phyloP scores from a whole-genome alignment of 2,329 filamentous ascomycete species.

The Beauveria bassiana region DNA sequence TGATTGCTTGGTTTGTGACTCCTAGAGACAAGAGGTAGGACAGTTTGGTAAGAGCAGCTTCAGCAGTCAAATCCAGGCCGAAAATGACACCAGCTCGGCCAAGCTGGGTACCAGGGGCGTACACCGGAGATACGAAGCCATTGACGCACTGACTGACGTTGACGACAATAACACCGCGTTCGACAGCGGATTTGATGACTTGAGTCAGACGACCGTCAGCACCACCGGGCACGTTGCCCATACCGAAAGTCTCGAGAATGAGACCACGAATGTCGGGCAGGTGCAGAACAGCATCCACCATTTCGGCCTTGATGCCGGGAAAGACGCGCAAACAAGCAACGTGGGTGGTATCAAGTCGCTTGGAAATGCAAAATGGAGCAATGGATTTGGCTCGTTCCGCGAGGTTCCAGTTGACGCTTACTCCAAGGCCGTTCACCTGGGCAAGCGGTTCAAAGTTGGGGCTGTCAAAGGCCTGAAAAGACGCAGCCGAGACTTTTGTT shows the following conservation, averaged over 20 bases:
- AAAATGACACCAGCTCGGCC: slow-evolving; percentile 81
- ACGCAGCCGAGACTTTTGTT: slow-evolving; percentile 79
- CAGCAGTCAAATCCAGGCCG: slow-evolving; percentile 80
- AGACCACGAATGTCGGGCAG: slow-evolving; percentile 72
- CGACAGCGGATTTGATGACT: slow-evolving; percentile 68
- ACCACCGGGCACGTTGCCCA: slow-evolving; percentile 82
- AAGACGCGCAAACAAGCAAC: slow-evolving; percentile 87
- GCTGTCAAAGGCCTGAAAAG: slow-evolving; percentile 80
- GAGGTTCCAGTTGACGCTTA: slow-evolving; percentile 72
- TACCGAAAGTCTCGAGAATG: slow-evolving; percentile 86
- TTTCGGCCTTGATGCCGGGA: slow-evolving; percentile 86
- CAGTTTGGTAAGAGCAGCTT: slow-evolving; percentile 85
- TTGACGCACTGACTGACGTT: slow-evolving; percentile 86
- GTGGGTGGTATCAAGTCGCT: slow-evolving; percentile 74
- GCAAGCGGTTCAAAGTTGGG: slow-evolving; percentile 82
- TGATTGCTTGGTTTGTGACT: slow-evolving; percentile 58
- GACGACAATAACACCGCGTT: slow-evolving; percentile 75
- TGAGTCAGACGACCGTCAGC: slow-evolving; percentile 71
- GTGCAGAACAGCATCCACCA: slow-evolving; percentile 77
- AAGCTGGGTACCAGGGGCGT: slow-evolving; percentile 68
- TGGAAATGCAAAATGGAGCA: slow-evolving; percentile 65
- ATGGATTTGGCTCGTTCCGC: slow-evolving; percentile 68
- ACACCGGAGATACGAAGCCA: slow-evolving; percentile 70
- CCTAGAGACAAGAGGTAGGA: slow-evolving; percentile 70
- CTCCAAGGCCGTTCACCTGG: slow-evolving; percentile 70